These are phyloP conservation scores for Penicillium cataractarum DNA, from an alignment of 495 filamentous ascomycete species.

Conservation along the genomic window DNA sequence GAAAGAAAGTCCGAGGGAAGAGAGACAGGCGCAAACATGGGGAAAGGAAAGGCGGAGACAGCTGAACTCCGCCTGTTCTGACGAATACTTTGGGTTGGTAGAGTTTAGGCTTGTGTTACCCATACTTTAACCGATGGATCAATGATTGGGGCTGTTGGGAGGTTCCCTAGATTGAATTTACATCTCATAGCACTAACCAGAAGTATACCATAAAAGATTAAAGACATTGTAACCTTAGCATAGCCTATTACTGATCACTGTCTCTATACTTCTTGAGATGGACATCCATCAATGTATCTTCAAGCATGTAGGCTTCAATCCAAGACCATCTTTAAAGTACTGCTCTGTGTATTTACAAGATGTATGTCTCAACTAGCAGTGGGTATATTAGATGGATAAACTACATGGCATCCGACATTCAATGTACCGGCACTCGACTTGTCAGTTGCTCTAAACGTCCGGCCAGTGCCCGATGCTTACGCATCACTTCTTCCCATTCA, in stretches of 20 bases:
- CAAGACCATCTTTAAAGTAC: not conserved
- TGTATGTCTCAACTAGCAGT: not conserved
- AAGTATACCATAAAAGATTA: too few species aligned
- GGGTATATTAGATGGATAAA: not conserved
- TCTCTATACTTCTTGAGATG: not conserved
- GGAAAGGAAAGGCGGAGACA: constrained; percentile 28
- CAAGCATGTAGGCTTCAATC: not conserved
- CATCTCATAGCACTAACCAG: not conserved
- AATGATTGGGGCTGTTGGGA: not conserved
- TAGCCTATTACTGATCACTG: not conserved
- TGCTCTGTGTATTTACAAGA: not conserved
- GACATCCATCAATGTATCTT: not conserved
- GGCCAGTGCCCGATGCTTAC: constrained; percentile 84
- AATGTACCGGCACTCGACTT: constrained; percentile 31
- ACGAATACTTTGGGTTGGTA: not conserved
- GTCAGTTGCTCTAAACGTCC: constrained; percentile 84
- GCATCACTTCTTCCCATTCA: constrained; percentile 90
- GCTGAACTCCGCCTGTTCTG: not conserved
- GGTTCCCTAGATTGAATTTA: not conserved
- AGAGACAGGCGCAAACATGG: constrained; percentile 18
- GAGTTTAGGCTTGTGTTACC: not conserved
- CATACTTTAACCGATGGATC: not conserved
- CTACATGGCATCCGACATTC: not conserved
- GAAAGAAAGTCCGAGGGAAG: constrained; percentile 13
- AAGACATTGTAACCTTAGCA: too few species aligned